Conservation (phyloP, 2,329 filamentous ascomycete genomes). For the Trichoderma simmonsii region DNA sequence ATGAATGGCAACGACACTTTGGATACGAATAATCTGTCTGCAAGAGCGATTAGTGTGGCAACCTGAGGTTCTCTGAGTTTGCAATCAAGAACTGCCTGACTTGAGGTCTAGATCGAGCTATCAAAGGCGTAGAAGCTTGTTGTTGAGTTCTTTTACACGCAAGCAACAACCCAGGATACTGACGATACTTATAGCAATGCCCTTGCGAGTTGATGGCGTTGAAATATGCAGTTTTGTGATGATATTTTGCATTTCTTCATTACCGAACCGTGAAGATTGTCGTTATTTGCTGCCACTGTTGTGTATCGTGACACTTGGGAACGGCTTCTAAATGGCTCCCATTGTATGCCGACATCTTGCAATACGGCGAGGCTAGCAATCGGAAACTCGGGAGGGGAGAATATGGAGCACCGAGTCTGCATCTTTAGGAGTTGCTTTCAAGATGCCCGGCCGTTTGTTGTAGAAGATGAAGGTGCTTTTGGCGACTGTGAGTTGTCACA, state of each 20-base stretch:
- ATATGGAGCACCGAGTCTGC: not conserved
- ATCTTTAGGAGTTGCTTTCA: not conserved
- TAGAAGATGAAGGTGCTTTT: not conserved
- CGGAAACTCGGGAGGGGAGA: not conserved
- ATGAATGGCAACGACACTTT: not conserved
- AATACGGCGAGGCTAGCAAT: not conserved
- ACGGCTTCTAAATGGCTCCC: slow-evolving; percentile 2
- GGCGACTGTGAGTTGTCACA: not conserved
- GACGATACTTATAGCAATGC: not conserved
- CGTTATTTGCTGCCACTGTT: slow-evolving; percentile 6
- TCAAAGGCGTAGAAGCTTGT: not conserved
- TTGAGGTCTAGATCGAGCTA: not conserved
- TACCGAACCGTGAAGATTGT: not conserved
- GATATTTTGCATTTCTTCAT: not conserved
- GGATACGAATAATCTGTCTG: not conserved
- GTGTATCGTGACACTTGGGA: slow-evolving; percentile 15
- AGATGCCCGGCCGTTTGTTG: not conserved
- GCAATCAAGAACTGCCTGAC: not conserved
- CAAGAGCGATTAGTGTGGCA: slow-evolving; percentile 5
- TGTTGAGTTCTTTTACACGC: not conserved
- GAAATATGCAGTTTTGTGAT: not conserved
- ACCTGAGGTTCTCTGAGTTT: not conserved
- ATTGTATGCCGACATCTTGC: not conserved
- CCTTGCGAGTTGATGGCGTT: not conserved
- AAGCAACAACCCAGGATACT: not conserved